Conservation (phyloP, 73 alveolate genomes). For the Blepharisma japonicum region DNA sequence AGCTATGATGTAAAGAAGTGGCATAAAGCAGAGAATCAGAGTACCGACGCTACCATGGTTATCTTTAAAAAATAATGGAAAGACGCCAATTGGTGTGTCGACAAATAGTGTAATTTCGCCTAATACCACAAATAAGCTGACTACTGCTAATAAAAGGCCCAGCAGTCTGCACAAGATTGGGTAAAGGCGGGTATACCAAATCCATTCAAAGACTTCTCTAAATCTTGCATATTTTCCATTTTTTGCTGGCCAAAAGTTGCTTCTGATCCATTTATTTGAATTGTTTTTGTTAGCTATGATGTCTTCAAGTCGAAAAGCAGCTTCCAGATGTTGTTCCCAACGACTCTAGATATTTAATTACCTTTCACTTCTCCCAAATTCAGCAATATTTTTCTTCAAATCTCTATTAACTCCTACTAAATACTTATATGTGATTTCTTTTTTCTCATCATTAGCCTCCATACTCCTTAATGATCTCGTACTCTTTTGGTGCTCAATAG, state of each 20-base stretch:
- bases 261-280: slow-evolving; percentile 11
- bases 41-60: slow-evolving; percentile 13
- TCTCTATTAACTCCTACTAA: too few species aligned
- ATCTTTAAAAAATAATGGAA: slow-evolving; percentile 24
- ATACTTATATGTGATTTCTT: background rate
- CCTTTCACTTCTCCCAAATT: background rate
- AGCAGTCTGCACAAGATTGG: background rate
- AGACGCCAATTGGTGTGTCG: background rate
- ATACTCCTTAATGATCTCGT: background rate
- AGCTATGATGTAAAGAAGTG: background rate
- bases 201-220: slow-evolving; percentile 25
- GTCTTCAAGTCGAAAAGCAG: slow-evolving; percentile 6
- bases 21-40: slow-evolving; percentile 22
- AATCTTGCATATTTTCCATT: background rate
- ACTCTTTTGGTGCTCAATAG: background rate
- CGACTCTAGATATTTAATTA: slow-evolving; percentile 23
- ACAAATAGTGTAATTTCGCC: slow-evolving; percentile 30
- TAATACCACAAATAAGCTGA: background rate
- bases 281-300: background rate
- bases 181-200: background rate
- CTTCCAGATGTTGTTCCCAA: slow-evolving; percentile 21
- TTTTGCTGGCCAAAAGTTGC: slow-evolving; percentile 12
- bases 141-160: background rate
- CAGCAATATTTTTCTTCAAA: too few species aligned
- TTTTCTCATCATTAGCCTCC: background rate